phyloP scores from a whole-genome alignment of 805 yeast species.

The Cyberlindnera xishuangbannaensis region DNA sequence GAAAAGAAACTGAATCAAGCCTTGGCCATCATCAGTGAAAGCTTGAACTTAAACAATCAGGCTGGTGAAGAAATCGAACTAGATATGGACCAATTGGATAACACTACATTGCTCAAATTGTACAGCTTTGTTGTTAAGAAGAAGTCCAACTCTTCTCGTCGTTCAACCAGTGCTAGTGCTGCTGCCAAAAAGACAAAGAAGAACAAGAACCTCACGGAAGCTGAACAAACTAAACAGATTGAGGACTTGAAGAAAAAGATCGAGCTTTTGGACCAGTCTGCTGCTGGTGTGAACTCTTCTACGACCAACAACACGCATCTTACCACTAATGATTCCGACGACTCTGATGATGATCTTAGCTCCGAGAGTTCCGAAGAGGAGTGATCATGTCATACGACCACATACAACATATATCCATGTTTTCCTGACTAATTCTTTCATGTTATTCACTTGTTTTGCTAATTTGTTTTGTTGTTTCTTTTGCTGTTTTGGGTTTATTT shows the following conservation, averaged over 20 bases:
- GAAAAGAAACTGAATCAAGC: slow-evolving; percentile 82
- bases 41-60: slow-evolving; percentile 49
- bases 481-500: too few species aligned
- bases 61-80: slow-evolving; percentile 92
- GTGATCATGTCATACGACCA: slow-evolving; percentile 30
- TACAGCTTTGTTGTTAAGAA: slow-evolving; percentile 74
- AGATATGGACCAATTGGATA: slow-evolving; percentile 90
- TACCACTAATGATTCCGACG: slow-evolving; percentile 33
- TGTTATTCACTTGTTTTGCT: too few species aligned
- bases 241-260: slow-evolving; percentile 69
- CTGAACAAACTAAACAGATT: slow-evolving; percentile 60
- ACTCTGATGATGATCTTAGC: slow-evolving; percentile 50
- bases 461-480: too few species aligned
- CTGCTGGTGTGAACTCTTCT: slow-evolving; percentile 27
- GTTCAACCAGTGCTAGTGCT: slow-evolving; percentile 3
- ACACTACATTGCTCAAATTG: slow-evolving; percentile 71
- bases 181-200: slow-evolving; percentile 35
- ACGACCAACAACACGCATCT: slow-evolving; percentile 1
- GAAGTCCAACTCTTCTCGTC: slow-evolving; percentile 15
- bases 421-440: too few species aligned
- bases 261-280: slow-evolving; percentile 52
- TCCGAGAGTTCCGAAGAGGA: slow-evolving; percentile 74
- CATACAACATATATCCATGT: too few species aligned
- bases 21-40: slow-evolving; percentile 76
- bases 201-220: slow-evolving; percentile 55